A percentile compares a stretch with the other conserved stretches of the same genome.
phyloP scores from a whole-genome alignment of 495 filamentous ascomycete species.

The Trichoderma orchidacearum region DNA sequence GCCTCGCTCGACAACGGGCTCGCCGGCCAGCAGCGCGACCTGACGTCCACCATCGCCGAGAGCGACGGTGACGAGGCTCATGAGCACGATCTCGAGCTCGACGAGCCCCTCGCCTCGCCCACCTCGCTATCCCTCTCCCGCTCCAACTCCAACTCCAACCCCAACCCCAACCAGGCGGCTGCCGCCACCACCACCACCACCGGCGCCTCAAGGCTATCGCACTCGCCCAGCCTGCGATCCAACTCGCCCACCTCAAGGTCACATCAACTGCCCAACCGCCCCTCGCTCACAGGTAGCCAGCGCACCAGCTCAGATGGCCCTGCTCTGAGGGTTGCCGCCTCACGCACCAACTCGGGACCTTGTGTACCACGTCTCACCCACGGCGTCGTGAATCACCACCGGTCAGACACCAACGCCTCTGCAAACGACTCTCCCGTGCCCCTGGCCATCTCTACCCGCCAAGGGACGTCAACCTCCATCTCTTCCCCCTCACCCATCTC shows the following conservation, averaged over 20 bases:
- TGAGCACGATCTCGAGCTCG: conserved; percentile 19
- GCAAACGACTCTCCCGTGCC: conserved; percentile 4
- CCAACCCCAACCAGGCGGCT: too few species aligned
- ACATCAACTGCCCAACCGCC: not conserved
- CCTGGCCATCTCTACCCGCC: not conserved
- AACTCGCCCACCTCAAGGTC: not conserved
- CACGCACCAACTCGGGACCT: not conserved
- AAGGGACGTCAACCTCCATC: conserved; percentile 9
- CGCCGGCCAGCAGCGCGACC: conserved; percentile 14
- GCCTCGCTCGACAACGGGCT: conserved; percentile 26
- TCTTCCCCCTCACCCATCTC: conserved; percentile 21
- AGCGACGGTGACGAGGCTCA: conserved; percentile 31
- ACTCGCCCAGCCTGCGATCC: conserved; percentile 10
- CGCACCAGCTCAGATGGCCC: not conserved
- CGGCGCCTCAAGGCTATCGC: not conserved
- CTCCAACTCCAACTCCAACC: conserved; percentile 4
- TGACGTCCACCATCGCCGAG: conserved; percentile 34
- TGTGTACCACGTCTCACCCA: conserved; percentile 4
- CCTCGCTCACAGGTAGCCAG: not conserved
- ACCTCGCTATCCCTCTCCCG: conserved; percentile 17
- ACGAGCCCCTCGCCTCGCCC: conserved; percentile 18
- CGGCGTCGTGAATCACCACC: conserved; percentile 2
- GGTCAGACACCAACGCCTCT: conserved; percentile 3
- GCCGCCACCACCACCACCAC: not conserved
- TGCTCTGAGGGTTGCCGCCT: not conserved